These are phyloP conservation scores for Pseudogymnoascus sp. DNA, from an alignment of 2,329 filamentous ascomycete genomes.

Conservation along the genomic window DNA sequence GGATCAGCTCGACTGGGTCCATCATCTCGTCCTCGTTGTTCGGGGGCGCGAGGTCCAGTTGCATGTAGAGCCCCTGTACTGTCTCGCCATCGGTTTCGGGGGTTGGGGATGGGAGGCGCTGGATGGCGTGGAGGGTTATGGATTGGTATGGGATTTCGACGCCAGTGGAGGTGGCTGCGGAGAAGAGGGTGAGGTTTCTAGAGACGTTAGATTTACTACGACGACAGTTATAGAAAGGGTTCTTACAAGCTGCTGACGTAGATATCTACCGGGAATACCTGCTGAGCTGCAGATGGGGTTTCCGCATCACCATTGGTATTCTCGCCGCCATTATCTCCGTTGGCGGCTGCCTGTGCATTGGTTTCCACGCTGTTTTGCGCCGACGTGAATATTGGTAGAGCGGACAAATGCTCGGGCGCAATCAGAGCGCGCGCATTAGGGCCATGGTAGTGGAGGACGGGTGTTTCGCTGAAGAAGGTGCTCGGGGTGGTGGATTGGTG, in stretches of 20 bases:
- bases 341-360: constrained; percentile 28
- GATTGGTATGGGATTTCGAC: constrained; percentile 65
- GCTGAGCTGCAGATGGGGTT: constrained; percentile 26
- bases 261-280: constrained; percentile 40
- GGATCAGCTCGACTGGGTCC: constrained; percentile 59
- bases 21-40: constrained; percentile 55
- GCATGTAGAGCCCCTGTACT: constrained; percentile 52
- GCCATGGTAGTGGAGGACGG: constrained; percentile 61
- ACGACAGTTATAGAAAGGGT: not conserved
- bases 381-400: constrained; percentile 41
- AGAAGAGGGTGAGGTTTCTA: constrained; percentile 58
- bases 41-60: constrained; percentile 41
- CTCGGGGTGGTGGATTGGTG: constrained; percentile 67
- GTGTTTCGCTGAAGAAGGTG: constrained; percentile 64
- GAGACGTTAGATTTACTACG: constrained; percentile 21
- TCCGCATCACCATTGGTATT: constrained; percentile 14
- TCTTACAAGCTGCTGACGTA: constrained; percentile 39
- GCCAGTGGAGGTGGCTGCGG: constrained; percentile 48
- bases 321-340: constrained; percentile 23
- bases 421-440: constrained; percentile 51
- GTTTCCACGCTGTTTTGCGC: constrained; percentile 43
- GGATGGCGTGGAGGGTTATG: constrained; percentile 69
- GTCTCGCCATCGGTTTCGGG: constrained; percentile 21
- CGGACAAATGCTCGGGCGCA: constrained; percentile 45
- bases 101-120: constrained; percentile 42